These are phyloP conservation scores for Annulohypoxylon truncatum DNA, from an alignment of 2,329 filamentous ascomycete genomes.

Conservation along the genomic window DNA sequence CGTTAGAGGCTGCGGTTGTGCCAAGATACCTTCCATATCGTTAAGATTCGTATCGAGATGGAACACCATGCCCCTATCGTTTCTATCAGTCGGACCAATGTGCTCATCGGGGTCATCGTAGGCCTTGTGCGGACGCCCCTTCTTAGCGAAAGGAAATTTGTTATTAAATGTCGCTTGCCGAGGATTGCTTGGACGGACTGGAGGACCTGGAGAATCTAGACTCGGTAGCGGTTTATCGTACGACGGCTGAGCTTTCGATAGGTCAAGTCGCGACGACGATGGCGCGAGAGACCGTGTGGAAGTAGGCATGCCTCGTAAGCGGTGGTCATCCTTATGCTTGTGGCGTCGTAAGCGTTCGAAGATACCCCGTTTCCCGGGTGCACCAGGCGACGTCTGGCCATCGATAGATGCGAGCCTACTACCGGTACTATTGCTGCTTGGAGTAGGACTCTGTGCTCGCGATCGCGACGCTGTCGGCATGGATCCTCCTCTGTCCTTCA, in stretches of 20 bases:
- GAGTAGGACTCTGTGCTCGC: slow-evolving; percentile 84
- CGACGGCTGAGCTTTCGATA: slow-evolving; percentile 55
- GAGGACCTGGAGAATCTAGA: slow-evolving; percentile 42
- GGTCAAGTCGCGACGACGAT: slow-evolving; percentile 62
- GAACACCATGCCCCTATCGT: slow-evolving; percentile 72
- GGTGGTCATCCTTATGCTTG: slow-evolving; percentile 66
- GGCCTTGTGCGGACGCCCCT: slow-evolving; percentile 58
- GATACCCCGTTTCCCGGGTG: slow-evolving; percentile 64
- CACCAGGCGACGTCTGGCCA: slow-evolving; percentile 69
- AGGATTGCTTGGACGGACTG: slow-evolving; percentile 44
- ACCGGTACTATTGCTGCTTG: slow-evolving; percentile 75
- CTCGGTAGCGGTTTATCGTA: slow-evolving; percentile 52
- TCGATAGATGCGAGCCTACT: slow-evolving; percentile 62
- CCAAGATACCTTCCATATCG: slow-evolving; percentile 92
- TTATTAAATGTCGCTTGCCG: slow-evolving; percentile 70
- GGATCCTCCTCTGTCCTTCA: slow-evolving; percentile 65
- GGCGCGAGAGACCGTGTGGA: slow-evolving; percentile 65
- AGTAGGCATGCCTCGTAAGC: slow-evolving; percentile 61
- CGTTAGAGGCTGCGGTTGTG: slow-evolving; percentile 75
- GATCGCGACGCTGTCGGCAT: slow-evolving; percentile 56
- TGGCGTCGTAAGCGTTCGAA: slow-evolving; percentile 63
- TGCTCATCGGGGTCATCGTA: slow-evolving; percentile 68
- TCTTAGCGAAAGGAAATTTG: slow-evolving; percentile 72
- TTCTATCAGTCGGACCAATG: slow-evolving; percentile 70
- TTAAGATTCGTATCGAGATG: slow-evolving; percentile 87